Conservation (phyloP, 2,329 filamentous ascomycete genomes). For the Xylaria sp. region DNA sequence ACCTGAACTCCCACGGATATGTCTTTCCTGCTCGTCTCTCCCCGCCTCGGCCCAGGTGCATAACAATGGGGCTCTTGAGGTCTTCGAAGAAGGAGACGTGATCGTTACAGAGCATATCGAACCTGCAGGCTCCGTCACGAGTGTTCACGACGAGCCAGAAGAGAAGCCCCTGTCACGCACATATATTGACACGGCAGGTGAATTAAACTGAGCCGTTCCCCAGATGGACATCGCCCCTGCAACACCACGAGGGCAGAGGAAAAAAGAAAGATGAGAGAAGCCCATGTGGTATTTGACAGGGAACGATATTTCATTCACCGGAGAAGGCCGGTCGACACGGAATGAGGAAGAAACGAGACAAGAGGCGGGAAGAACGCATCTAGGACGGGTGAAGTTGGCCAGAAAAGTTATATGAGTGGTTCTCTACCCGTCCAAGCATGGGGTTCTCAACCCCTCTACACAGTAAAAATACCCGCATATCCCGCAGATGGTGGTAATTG, state of each 20-base stretch:
- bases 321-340: constrained; percentile 13
- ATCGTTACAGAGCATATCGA: constrained; percentile 26
- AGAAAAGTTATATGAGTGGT: constrained; percentile 23
- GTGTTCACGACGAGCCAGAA: constrained; percentile 15
- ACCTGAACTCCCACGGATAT: constrained; percentile 6
- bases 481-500: constrained; percentile 35
- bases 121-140: constrained; percentile 30
- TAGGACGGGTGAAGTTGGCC: constrained; percentile 8
- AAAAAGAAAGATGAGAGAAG: background rate
- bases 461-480: constrained; percentile 30
- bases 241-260: background rate
- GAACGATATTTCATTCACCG: constrained; percentile 6
- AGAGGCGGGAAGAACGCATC: constrained; percentile 25
- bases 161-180: constrained; percentile 21
- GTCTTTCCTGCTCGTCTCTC: constrained; percentile 6
- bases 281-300: constrained; percentile 17
- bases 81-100: constrained; percentile 7
- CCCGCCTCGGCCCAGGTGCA: constrained; percentile 15
- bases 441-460: constrained; percentile 23
- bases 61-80: constrained; percentile 15
- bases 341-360: constrained; percentile 18
- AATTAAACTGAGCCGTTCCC: constrained; percentile 20
- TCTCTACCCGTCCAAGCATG: constrained; percentile 15
- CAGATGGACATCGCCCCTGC: constrained; percentile 10
- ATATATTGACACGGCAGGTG: constrained; percentile 30